These are phyloP conservation scores for Rhizophora mangle DNA, from an alignment of 345 rosid genomes.

Conservation along the genomic window DNA sequence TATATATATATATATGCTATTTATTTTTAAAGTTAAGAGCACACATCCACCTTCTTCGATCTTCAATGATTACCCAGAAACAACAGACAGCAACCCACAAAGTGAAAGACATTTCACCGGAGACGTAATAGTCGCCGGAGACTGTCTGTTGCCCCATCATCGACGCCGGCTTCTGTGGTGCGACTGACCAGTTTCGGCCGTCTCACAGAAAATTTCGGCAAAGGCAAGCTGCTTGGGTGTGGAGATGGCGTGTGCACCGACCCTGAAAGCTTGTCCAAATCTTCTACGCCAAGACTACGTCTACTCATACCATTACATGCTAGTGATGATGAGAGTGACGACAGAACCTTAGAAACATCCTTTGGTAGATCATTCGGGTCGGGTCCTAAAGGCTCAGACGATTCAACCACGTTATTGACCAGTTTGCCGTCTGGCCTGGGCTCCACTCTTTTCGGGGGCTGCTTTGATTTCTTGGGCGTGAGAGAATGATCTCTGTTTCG, in stretches of 20 bases:
- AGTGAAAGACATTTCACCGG: conserved; percentile 27
- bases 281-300: not conserved
- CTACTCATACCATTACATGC: conserved; percentile 6
- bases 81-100: not conserved
- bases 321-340: not conserved
- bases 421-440: conserved; percentile 1
- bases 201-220: conserved; percentile 27
- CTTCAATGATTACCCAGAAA: not conserved
- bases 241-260: conserved; percentile 22
- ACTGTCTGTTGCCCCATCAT: conserved; percentile 53
- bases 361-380: conserved; percentile 51
- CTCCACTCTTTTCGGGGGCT: conserved; percentile 11
- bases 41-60: conserved; percentile 1
- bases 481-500: conserved; percentile 34
- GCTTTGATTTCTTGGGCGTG: conserved; percentile 36
- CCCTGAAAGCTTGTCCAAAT: conserved; percentile 34
- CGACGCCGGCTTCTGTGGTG: conserved; percentile 35
- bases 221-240: conserved; percentile 32
- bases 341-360: conserved; percentile 23
- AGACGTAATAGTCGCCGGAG: conserved; percentile 68
- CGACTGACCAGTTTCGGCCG: conserved; percentile 23
- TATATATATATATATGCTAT: too few relatives aligned
- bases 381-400: conserved; percentile 35
- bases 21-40: conserved; percentile 22
- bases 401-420: not conserved